These are phyloP conservation scores for Penicillium sp. DNA, from an alignment of 2,329 filamentous ascomycete species.

Conservation along the genomic window DNA sequence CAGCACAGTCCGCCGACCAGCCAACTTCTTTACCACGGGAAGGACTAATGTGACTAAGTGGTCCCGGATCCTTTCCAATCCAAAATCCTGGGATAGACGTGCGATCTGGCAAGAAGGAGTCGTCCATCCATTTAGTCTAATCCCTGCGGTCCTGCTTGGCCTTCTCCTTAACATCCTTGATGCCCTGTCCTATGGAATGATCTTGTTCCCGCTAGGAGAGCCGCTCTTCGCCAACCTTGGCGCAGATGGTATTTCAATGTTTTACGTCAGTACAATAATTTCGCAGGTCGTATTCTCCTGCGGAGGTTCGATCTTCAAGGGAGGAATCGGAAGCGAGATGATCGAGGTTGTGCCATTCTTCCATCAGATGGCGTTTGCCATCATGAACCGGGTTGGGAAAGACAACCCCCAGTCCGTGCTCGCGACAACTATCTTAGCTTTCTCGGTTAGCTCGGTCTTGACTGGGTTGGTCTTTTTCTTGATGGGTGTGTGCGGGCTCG, in stretches of 20 bases:
- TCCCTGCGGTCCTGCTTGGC: conserved; percentile 88
- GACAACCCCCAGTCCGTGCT: conserved; percentile 84
- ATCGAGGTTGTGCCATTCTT: conserved; percentile 99
- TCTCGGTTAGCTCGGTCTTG: conserved; percentile 85
- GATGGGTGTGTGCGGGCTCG: conserved; percentile 84
- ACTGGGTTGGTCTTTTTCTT: conserved; percentile 91
- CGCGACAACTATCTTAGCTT: conserved; percentile 91
- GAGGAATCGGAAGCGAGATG: conserved; percentile 93
- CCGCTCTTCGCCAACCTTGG: conserved; percentile 84
- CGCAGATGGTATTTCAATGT: conserved; percentile 94
- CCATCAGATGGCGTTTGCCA: conserved; percentile 94
- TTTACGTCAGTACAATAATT: conserved; percentile 96
- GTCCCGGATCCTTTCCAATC: conserved; percentile 54
- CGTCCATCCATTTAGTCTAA: conserved; percentile 68
- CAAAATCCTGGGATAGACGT: conserved; percentile 72
- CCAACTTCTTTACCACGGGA: conserved; percentile 19
- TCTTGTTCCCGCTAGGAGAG: conserved; percentile 88
- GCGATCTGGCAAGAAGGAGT: conserved; percentile 68
- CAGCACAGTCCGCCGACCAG: conserved; percentile 9
- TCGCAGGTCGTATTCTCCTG: conserved; percentile 88
- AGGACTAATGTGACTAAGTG: conserved; percentile 25
- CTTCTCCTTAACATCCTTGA: conserved; percentile 91
- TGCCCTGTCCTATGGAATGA: conserved; percentile 95
- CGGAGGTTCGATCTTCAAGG: conserved; percentile 83
- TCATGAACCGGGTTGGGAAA: conserved; percentile 76